Evolutionary conservation across 768 basidiomycete genomes (phyloP).

Genomic region (Russula sp.): DNA sequence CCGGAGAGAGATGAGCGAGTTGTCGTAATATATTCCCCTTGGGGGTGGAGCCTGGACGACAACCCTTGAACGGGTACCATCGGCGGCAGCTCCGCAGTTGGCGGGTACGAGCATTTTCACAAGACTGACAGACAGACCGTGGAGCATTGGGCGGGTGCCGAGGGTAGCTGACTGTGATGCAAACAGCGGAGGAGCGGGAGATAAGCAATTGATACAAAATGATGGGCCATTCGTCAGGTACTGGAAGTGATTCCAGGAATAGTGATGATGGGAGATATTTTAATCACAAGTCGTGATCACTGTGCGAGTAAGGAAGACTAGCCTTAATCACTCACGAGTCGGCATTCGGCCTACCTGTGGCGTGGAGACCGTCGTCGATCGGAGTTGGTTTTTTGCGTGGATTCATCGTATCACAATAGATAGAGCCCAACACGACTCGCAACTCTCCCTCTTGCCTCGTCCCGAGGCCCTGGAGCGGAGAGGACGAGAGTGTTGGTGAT

Average conservation of each 20-base stretch:
- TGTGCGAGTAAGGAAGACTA: neutral
- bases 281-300: neutral
- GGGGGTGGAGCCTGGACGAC: neutral
- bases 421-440: too few species aligned
- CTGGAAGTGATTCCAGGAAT: neutral
- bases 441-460: too few species aligned
- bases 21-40: neutral
- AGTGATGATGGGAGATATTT: conserved; percentile 4
- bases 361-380: conserved; percentile 15
- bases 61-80: neutral
- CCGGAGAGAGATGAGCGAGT: too few species aligned
- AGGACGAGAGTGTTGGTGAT: neutral
- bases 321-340: neutral
- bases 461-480: neutral
- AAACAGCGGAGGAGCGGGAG: neutral
- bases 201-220: neutral
- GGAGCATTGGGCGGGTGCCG: neutral
- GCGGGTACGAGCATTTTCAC: neutral
- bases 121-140: neutral
- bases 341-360: neutral
- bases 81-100: neutral
- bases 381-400: neutral
- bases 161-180: neutral
- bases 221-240: neutral
- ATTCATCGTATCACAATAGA: too few species aligned